Base-by-base conservation (phyloP, 1,139 yeast species). In the Nakaseomyces glabratus region DNA sequence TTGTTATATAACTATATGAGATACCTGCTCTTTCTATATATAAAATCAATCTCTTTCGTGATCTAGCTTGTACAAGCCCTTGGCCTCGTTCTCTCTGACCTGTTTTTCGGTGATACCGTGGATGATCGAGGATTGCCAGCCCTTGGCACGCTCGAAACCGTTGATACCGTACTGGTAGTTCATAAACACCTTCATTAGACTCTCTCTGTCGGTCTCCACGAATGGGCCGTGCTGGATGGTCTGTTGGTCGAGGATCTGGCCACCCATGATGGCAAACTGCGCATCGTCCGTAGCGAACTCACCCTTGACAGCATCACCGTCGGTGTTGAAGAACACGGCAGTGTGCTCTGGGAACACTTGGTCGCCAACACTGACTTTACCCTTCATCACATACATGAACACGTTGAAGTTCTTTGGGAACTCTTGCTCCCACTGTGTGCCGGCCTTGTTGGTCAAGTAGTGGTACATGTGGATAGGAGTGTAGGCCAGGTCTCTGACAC, bases 191-290 rank as follows among this genome's bases (percentile, higher is more conserved):
- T 78, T 62, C 46, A 71, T 68, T 42, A 84, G 77, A 47, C 72
- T 71, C 34, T 71, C 76, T 39, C 66, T 64, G 13, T 78, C 62
- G 7, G 78, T 72, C 41, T 82, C 90, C 11, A 44, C 46, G 24
- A 40, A 42, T 13, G 95, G 95, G 10, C 96, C 96, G 52, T 85
- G 82, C 56, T 86, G 95, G 24, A 82, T 82, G 36, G 81, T 69
- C 12, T 75, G 72, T 61, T 86, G 96, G 48, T 82, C 72, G 41
- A 85, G 65, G 26, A 73, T 71, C 57, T 82, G 63, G 34, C 95
- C 96, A 22, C 88, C 94, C 42, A 85, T 64, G 21, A 86, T 48
- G 4, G 82, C 74, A 48, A 86, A 76, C 43, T 62, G 58, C 23
- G 68, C 54, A 19, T 47, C 44, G 21, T 49, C 50, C 41, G 60